A percentile compares a stretch with the other conserved stretches of the same genome.
Evolutionary conservation across 2,329 filamentous ascomycete species (phyloP).

Genomic region (Sclerotiophoma versabilis): DNA sequence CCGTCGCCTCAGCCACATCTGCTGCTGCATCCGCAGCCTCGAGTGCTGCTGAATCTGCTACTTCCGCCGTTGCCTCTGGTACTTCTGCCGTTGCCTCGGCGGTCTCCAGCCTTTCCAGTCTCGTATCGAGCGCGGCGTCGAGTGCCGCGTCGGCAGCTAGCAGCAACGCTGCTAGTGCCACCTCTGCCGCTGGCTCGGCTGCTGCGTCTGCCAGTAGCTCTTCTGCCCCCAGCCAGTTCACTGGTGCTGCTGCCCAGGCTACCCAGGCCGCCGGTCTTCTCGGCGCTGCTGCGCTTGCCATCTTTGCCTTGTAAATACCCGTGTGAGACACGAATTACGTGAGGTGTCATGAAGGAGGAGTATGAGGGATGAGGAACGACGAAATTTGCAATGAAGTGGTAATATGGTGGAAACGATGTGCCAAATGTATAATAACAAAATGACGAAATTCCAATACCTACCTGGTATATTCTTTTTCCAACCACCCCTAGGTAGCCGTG

Average conservation of each 20-base stretch:
- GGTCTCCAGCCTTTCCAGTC: slow-evolving; percentile 20
- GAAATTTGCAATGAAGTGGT: neutral
- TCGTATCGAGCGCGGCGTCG: slow-evolving; percentile 11
- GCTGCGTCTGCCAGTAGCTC: slow-evolving; percentile 14
- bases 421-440: neutral
- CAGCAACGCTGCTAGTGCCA: neutral
- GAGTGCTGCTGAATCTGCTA: slow-evolving; percentile 17
- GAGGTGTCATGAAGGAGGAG: neutral
- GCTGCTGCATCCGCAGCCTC: slow-evolving; percentile 9
- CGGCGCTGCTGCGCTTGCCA: slow-evolving; percentile 45
- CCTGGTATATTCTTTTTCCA: too few species aligned
- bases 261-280: slow-evolving; percentile 45
- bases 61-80: slow-evolving; percentile 18
- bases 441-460: too few species aligned
- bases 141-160: slow-evolving; percentile 3
- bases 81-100: slow-evolving; percentile 9
- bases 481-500: too few species aligned
- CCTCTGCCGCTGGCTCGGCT: slow-evolving; percentile 3
- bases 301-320: slow-evolving; percentile 45
- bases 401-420: neutral
- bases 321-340: neutral
- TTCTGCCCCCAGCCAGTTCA: slow-evolving; percentile 36
- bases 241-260: slow-evolving; percentile 43
- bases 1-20: slow-evolving; percentile 17
- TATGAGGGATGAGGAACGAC: neutral